A percentile compares a stretch with the other conserved stretches of the same genome.
Evolutionary conservation across 2,329 filamentous ascomycete species (phyloP).

Genomic region (Grosmannia clavigera): DNA sequence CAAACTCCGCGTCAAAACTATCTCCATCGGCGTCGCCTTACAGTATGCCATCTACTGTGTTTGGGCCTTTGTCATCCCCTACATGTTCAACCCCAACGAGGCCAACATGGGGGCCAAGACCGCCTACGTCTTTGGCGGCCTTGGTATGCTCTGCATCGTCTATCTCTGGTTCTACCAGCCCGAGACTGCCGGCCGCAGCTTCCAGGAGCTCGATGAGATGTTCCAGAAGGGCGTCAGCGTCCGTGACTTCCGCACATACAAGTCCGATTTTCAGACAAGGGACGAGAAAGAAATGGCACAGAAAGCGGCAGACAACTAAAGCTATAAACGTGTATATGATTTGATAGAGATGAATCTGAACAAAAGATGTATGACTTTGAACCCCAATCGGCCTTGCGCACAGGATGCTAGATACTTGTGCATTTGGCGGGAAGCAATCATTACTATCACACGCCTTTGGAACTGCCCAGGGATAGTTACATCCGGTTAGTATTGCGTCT

Average conservation of each 20-base stretch:
- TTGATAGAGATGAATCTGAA: no score
- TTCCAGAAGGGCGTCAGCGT: conserved; percentile 16
- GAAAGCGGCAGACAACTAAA: neutral
- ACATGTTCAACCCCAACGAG: conserved; percentile 11
- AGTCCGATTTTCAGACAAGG: neutral
- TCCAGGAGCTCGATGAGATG: conserved; percentile 36
- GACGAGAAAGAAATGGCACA: neutral
- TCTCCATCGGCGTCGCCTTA: conserved; percentile 22
- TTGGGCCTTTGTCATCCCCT: conserved; percentile 11
- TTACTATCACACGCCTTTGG: no score
- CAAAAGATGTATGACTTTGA: no score
- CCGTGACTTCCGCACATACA: conserved; percentile 11
- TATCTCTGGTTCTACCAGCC: conserved; percentile 33
- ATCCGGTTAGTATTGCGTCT: no score
- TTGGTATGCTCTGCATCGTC: conserved; percentile 16
- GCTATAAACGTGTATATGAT: no score
- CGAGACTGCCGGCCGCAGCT: conserved; percentile 30
- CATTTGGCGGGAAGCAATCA: no score
- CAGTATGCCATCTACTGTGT: conserved; percentile 16
- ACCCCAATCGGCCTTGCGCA: no score
- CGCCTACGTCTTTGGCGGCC: conserved; percentile 23
- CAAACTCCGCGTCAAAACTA: conserved; percentile 23
- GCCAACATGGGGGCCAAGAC: conserved; percentile 23
- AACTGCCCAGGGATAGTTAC: no score
- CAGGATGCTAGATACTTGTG: no score